Conservation (phyloP, 495 filamentous ascomycete genomes). For the Pyrenopolyporus hunteri region DNA sequence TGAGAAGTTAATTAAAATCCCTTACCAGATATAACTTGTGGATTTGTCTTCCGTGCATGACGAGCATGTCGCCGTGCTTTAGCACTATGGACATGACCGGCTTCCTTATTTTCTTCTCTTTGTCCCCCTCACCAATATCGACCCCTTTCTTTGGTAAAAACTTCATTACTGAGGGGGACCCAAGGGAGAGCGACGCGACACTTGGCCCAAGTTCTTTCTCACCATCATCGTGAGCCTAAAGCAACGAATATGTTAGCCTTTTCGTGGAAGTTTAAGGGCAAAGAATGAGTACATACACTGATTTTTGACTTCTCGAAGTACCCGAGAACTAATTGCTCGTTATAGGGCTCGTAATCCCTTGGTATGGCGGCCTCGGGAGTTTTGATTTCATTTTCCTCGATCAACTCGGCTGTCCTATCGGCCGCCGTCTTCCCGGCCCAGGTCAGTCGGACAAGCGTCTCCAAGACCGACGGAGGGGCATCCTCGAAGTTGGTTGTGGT, state of each 20-base stretch:
- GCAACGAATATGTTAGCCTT: slow-evolving; percentile 40
- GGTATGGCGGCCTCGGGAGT: slow-evolving; percentile 18
- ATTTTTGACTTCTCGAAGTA: slow-evolving; percentile 77
- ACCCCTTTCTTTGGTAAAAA: slow-evolving; percentile 71
- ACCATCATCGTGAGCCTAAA: slow-evolving; percentile 84
- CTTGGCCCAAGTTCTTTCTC: slow-evolving; percentile 76
- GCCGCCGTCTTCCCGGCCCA: slow-evolving; percentile 66
- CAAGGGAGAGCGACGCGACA: slow-evolving; percentile 77
- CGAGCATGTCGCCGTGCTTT: slow-evolving; percentile 78
- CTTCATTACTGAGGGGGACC: slow-evolving; percentile 68
- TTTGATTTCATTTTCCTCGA: not conserved
- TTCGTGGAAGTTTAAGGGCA: not conserved
- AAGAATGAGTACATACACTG: slow-evolving; percentile 56
- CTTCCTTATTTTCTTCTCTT: slow-evolving; percentile 34
- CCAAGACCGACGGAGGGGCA: slow-evolving; percentile 62
- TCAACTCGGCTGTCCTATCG: slow-evolving; percentile 27
- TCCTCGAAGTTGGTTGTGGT: slow-evolving; percentile 64
- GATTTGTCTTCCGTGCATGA: slow-evolving; percentile 78
- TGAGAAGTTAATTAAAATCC: slow-evolving; percentile 9
- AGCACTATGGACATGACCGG: slow-evolving; percentile 52
- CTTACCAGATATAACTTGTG: slow-evolving; percentile 76
- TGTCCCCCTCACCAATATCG: slow-evolving; percentile 47
- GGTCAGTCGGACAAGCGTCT: slow-evolving; percentile 63
- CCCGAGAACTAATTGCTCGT: slow-evolving; percentile 76
- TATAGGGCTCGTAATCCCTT: slow-evolving; percentile 56